Conservation (phyloP, 1,139 yeast genomes). For the Lodderomyces elongisporus region DNA sequence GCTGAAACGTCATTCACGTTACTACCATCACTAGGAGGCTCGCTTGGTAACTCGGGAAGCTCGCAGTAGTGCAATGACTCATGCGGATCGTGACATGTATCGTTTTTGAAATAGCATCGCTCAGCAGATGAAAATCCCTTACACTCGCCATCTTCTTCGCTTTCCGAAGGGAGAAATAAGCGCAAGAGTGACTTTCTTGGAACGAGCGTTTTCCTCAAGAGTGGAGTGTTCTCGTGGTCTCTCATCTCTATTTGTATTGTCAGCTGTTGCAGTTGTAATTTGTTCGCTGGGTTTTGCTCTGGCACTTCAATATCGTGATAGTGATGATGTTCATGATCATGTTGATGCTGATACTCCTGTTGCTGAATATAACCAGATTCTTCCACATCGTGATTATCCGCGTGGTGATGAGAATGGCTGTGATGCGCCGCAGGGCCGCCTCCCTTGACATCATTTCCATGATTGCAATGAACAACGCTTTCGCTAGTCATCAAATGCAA, state of each 20-base stretch:
- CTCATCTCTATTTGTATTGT: slow-evolving; percentile 34
- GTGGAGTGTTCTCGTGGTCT: slow-evolving; percentile 56
- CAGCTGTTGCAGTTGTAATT: not conserved
- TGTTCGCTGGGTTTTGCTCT: not conserved
- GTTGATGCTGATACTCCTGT: slow-evolving; percentile 1
- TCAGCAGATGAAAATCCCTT: slow-evolving; percentile 52
- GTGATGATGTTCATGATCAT: not conserved
- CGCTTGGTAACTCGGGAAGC: slow-evolving; percentile 20
- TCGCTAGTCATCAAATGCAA: slow-evolving; percentile 76
- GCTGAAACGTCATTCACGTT: not conserved
- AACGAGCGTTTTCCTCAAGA: slow-evolving; percentile 9
- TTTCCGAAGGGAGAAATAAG: slow-evolving; percentile 14
- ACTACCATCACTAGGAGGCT: not conserved
- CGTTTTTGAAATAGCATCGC: slow-evolving; percentile 19
- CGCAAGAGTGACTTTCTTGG: slow-evolving; percentile 24
- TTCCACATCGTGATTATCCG: not conserved
- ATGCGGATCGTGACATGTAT: slow-evolving; percentile 12
- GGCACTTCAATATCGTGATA: not conserved
- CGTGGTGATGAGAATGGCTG: slow-evolving; percentile 12
- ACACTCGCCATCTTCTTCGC: slow-evolving; percentile 38
- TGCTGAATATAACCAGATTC: no score
- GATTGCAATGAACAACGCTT: slow-evolving; percentile 83
- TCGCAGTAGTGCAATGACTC: slow-evolving; percentile 35
- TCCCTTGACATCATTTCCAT: slow-evolving; percentile 27
- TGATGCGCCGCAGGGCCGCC: slow-evolving; percentile 6